phyloP scores from a whole-genome alignment of 148 eudicot species.

The Rhododendron griersonianum region DNA sequence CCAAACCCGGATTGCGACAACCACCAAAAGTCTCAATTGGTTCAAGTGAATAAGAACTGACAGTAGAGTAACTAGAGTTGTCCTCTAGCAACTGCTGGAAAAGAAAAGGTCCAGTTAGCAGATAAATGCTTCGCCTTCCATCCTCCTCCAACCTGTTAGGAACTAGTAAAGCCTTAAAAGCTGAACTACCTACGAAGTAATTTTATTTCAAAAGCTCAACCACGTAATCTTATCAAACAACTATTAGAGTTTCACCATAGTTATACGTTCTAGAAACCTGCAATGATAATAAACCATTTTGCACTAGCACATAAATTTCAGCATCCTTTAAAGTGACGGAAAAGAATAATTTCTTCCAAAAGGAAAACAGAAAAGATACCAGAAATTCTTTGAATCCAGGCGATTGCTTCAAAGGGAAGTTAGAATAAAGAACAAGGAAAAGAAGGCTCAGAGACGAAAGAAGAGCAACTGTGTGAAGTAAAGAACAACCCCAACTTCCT shows the following conservation, averaged over 20 bases:
- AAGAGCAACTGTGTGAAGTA: constrained; percentile 24
- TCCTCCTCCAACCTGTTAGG: not conserved
- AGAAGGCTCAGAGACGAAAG: constrained; percentile 9
- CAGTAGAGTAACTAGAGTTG: not conserved
- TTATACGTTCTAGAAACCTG: not conserved
- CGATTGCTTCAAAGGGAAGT: constrained; percentile 37
- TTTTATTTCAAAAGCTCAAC: not conserved
- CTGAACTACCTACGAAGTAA: not conserved
- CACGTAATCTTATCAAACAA: not conserved
- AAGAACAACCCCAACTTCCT: constrained; percentile 20
- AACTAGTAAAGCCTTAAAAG: not conserved
- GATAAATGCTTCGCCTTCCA: not conserved
- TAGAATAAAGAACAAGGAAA: constrained; percentile 9
- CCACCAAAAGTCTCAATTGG: not conserved
- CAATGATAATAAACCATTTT: not conserved
- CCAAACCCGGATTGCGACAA: not conserved
- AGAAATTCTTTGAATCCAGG: constrained; percentile 7
- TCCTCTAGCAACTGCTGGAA: too few species aligned
- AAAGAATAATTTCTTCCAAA: not conserved
- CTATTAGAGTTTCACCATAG: not conserved
- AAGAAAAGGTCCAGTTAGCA: not conserved
- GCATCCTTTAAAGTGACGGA: not conserved
- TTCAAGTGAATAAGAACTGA: not conserved
- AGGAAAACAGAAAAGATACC: not conserved
- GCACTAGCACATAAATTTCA: not conserved